These are phyloP conservation scores for Neurospora crassa DNA, from an alignment of 2,329 filamentous ascomycete species.

Conservation along the genomic window DNA sequence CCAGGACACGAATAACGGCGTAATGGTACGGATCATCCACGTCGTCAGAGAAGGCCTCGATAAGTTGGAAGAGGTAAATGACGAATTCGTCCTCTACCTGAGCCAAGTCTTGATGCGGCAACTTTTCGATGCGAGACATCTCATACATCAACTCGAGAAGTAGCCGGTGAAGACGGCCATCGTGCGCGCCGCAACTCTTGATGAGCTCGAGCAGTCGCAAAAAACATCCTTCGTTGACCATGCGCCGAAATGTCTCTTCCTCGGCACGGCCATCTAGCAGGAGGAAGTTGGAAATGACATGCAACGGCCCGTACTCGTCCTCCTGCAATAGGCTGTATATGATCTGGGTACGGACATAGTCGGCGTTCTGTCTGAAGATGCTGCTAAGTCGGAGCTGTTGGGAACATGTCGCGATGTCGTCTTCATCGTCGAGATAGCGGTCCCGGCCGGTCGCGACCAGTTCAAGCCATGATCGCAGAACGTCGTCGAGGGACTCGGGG, in stretches of 20 bases:
- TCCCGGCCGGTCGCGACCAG: conserved; percentile 69
- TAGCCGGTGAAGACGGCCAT: conserved; percentile 65
- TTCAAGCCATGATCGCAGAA: conserved; percentile 72
- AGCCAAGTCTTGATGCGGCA: conserved; percentile 66
- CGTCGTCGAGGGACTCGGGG: conserved; percentile 65
- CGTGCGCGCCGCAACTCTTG: conserved; percentile 51
- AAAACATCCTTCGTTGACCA: conserved; percentile 82
- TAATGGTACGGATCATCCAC: conserved; percentile 92
- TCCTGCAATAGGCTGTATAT: conserved; percentile 87
- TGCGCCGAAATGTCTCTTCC: conserved; percentile 71
- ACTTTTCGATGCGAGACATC: conserved; percentile 84
- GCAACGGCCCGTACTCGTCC: conserved; percentile 70
- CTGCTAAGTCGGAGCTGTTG: conserved; percentile 67
- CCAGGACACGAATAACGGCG: conserved; percentile 83
- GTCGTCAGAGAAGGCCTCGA: conserved; percentile 81
- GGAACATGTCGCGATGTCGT: conserved; percentile 72
- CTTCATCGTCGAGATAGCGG: conserved; percentile 64
- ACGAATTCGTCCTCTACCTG: conserved; percentile 77
- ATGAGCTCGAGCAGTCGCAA: conserved; percentile 75
- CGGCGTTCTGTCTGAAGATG: conserved; percentile 64
- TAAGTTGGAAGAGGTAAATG: conserved; percentile 72
- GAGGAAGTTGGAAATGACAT: conserved; percentile 74
- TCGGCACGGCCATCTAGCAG: conserved; percentile 76
- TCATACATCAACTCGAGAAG: conserved; percentile 88
- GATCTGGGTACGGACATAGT: conserved; percentile 88